Evolutionary conservation across 331 rosid species (phyloP).

Genomic region (Malus hybrid): DNA sequence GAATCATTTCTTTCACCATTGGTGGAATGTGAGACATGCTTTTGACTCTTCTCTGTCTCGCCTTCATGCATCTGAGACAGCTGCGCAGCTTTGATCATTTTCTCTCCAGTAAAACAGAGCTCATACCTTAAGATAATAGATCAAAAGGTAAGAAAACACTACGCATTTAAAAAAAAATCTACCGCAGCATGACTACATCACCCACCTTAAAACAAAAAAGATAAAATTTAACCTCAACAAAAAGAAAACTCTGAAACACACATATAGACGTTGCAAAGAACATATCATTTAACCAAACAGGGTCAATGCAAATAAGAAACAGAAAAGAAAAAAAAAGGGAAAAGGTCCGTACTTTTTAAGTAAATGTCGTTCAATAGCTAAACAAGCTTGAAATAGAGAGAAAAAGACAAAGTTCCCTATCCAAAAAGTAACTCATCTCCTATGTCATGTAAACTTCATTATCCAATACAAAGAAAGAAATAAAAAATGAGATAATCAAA

Average conservation of each 20-base stretch:
- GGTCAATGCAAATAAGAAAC: neutral
- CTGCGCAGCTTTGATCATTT: constrained; percentile 46
- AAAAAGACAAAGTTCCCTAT: neutral
- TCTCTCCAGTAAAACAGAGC: constrained; percentile 82
- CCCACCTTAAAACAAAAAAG: neutral
- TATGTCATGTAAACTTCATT: neutral
- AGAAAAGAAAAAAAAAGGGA: neutral
- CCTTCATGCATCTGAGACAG: constrained; percentile 49
- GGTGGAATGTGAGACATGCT: constrained; percentile 48
- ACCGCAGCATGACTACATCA: neutral
- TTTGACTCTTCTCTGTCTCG: constrained; percentile 60
- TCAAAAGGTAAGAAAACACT: constrained; percentile 7
- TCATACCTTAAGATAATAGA: constrained; percentile 59
- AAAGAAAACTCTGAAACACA: neutral
- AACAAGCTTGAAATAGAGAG: neutral
- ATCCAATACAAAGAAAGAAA: neutral
- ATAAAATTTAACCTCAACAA: neutral
- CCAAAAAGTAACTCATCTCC: neutral
- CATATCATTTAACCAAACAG: neutral
- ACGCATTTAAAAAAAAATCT: neutral
- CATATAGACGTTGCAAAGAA: neutral
- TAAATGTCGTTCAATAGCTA: neutral
- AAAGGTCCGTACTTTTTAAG: neutral
- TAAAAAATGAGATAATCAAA: neutral
- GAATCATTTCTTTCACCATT: constrained; percentile 62